A percentile compares a stretch with the other conserved stretches of the same genome.
These are phyloP conservation scores for Mallotus nudiflorus DNA, from an alignment of 345 rosid genomes.

Conservation along the genomic window DNA sequence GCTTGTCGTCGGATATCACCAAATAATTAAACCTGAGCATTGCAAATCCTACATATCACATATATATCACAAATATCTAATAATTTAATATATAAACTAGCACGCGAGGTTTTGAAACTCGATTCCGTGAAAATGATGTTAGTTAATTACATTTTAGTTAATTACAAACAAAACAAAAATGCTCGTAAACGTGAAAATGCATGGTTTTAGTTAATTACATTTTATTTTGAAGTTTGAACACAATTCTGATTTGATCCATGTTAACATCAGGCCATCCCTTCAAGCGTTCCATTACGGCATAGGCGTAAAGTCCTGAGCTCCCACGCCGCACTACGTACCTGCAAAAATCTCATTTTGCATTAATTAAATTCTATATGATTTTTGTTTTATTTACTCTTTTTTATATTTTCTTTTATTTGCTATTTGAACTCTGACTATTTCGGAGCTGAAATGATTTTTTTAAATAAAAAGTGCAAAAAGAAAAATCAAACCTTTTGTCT, in stretches of 20 bases:
- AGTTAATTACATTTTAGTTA: too few species aligned
- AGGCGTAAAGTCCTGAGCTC: conserved; percentile 13
- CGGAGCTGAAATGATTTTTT: too few species aligned
- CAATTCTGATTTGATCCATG: conserved; percentile 16
- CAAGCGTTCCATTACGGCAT: conserved; percentile 18
- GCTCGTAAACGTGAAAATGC: too few species aligned
- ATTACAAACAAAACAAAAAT: too few species aligned
- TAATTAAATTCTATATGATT: not conserved
- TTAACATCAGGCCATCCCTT: conserved; percentile 10
- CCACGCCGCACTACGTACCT: conserved; percentile 14
- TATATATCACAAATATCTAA: too few species aligned
- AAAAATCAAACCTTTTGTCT: not conserved
- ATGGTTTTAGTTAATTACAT: conserved; percentile 4
- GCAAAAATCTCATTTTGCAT: not conserved
- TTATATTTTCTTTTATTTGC: too few species aligned
- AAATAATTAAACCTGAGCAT: not conserved
- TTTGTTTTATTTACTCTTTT: not conserved
- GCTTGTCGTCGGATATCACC: conserved; percentile 11
- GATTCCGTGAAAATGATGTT: too few species aligned
- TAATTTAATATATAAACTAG: too few species aligned
- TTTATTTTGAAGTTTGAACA: conserved; percentile 13
- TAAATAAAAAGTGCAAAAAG: too few species aligned
- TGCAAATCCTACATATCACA: too few species aligned
- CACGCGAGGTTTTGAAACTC: too few species aligned
- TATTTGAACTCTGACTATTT: too few species aligned